Conservation (phyloP, 2,329 filamentous ascomycete species). For the Colletotrichum paranaense region DNA sequence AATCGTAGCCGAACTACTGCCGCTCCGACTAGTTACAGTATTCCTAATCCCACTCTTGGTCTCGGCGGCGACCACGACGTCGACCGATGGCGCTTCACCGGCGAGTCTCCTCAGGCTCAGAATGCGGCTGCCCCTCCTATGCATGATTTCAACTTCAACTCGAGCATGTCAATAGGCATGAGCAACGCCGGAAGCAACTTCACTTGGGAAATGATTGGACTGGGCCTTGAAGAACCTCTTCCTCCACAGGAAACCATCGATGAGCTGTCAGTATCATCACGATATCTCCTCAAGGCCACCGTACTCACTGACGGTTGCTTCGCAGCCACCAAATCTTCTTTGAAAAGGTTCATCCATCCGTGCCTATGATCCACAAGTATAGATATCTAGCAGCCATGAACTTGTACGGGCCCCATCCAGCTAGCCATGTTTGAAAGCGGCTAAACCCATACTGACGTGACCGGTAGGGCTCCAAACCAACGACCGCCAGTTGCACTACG, state of each 20-base stretch:
- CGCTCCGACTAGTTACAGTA: conserved; percentile 51
- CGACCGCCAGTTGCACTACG: conserved; percentile 88
- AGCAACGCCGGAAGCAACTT: conserved; percentile 67
- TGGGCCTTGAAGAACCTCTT: conserved; percentile 69
- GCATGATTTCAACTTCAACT: conserved; percentile 70
- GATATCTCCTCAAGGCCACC: neutral
- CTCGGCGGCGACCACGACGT: conserved; percentile 59
- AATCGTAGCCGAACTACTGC: conserved; percentile 46
- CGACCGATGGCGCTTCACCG: conserved; percentile 67
- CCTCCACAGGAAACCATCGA: conserved; percentile 76
- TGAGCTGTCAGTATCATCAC: conserved; percentile 72
- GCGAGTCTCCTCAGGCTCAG: conserved; percentile 61
- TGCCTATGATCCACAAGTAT: conserved; percentile 90
- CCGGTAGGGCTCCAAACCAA: conserved; percentile 76
- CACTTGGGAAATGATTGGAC: conserved; percentile 81
- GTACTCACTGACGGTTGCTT: conserved; percentile 12
- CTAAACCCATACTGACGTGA: conserved; percentile 4
- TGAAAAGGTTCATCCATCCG: conserved; percentile 85
- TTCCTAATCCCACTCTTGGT: conserved; percentile 59
- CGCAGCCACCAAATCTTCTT: conserved; percentile 85
- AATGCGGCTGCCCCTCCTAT: conserved; percentile 43
- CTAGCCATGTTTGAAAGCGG: neutral
- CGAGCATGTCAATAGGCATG: conserved; percentile 61
- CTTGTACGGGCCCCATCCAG: conserved; percentile 60
- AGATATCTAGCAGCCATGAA: conserved; percentile 91